These are phyloP conservation scores for Spergularia marina DNA, from an alignment of 148 eudicot genomes.

Conservation along the genomic window DNA sequence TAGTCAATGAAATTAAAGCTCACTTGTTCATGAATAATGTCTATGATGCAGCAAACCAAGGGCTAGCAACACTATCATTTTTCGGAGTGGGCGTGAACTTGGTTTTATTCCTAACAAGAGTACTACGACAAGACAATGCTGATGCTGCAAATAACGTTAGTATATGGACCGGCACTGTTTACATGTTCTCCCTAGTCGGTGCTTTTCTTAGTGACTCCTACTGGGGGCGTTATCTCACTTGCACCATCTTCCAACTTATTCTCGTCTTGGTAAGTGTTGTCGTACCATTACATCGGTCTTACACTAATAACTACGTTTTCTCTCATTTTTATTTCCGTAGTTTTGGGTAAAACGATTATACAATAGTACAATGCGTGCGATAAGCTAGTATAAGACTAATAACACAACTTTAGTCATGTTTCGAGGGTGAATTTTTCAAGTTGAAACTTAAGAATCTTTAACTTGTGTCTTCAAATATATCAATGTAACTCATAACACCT, in stretches of 20 bases:
- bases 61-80: constrained; percentile 76
- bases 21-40: background rate
- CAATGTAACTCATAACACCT: too few species aligned
- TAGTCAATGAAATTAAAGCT: too few species aligned
- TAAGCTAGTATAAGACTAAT: too few species aligned
- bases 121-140: constrained; percentile 74
- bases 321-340: background rate
- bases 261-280: constrained; percentile 47
- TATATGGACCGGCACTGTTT: constrained; percentile 93
- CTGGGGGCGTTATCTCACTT: constrained; percentile 90
- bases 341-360: background rate
- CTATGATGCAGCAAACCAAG: constrained; percentile 68
- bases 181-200: constrained; percentile 75
- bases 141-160: constrained; percentile 85
- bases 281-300: background rate
- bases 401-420: too few species aligned
- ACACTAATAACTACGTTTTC: background rate
- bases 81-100: constrained; percentile 93
- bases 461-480: too few species aligned
- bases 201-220: constrained; percentile 97
- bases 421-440: too few species aligned
- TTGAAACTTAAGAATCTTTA: too few species aligned
- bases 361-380: background rate
- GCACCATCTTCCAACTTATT: constrained; percentile 69
- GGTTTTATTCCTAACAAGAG: constrained; percentile 81